phyloP scores from a whole-genome alignment of 129 eudicot species.

The Chrysanthemum seticuspe region DNA sequence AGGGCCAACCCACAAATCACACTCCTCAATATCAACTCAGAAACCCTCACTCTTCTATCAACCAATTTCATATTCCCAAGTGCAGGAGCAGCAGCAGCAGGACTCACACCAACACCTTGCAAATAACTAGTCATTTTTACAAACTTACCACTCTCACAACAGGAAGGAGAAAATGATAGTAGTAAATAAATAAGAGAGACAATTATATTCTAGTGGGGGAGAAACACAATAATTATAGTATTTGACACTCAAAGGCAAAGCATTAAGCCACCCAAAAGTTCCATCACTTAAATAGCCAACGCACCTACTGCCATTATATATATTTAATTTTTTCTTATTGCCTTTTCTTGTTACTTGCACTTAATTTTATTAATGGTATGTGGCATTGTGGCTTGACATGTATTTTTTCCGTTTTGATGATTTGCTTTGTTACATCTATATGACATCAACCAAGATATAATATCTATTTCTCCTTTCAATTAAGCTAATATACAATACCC shows the following conservation, averaged over 20 bases:
- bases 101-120: conserved; percentile 64
- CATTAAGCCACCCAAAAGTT: conserved; percentile 6
- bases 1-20: conserved; percentile 55
- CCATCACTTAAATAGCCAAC: conserved; percentile 27
- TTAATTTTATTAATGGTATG: too few species aligned
- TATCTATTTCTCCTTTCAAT: too few species aligned
- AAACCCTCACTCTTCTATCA: conserved; percentile 61
- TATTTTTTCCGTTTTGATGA: too few species aligned
- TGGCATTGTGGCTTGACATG: too few species aligned
- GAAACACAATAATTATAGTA: too few species aligned
- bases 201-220: too few species aligned
- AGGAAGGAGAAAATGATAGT: background rate
- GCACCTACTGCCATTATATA: conserved; percentile 18
- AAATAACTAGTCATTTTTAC: conserved; percentile 47
- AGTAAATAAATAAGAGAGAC: background rate
- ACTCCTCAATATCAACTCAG: conserved; percentile 57
- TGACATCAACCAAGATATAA: too few species aligned
- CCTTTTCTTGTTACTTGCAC: too few species aligned
- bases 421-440: too few species aligned
- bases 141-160: too few species aligned
- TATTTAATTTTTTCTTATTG: background rate
- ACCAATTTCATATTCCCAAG: conserved; percentile 45
- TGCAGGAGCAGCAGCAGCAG: conserved; percentile 6
- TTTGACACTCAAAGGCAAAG: too few species aligned
- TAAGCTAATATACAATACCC: too few species aligned